Base-by-base conservation (phyloP, 495 filamentous ascomycete species). In the Penicillium crystallinum region DNA sequence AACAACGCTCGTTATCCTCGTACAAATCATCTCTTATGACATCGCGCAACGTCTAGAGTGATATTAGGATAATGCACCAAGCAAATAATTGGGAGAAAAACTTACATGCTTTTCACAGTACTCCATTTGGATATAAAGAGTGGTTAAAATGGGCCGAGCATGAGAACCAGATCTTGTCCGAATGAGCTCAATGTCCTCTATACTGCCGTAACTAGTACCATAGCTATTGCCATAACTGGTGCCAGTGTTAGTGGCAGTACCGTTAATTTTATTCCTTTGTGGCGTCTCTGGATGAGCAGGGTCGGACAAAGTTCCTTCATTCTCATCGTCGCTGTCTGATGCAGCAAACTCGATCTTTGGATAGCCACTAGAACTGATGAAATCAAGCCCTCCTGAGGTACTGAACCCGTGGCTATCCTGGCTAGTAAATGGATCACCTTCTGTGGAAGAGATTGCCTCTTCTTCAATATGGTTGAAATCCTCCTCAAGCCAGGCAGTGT, bases 91-190 rank as follows among this genome's bases (percentile, higher is more conserved):
- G 15, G 37, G 15, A 27, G 25, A n/a, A 45, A 72, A 6, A 36
- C 81, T 69, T 72, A 89, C 86, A 64, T 90, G 84, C 59, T 88
- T 91, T 65, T 97, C 93, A 64, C 95, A 97, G 62, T 96, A 96
- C 60, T 97, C 92, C 93, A 98, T 98, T 55, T 89, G 86, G 53
- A 92, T 92, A 62, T 91, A 92, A 0, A 92, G 77, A 1, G 81
- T 82, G 7, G 81, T 81, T 41, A 74, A 74, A 22, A 77, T 60
- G 7, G 76, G 68, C 25, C 75, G 45, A 17, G 62, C 58, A 48
- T 74, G 64, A 14, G 75, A 73, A 35, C 69, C 68, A 11, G 72
- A 74, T 37, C 62, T 65, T 44, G 62, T 54, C 8, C 61, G 62
- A 49, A 66, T 70, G 18, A 70, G 46, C 30, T 71, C 68, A 1